Evolutionary conservation across 192 early-diverging fungal genomes (phyloP), one percentile per base, ranked within the genome.

Genomic region (Coemansia erecta): DNA sequence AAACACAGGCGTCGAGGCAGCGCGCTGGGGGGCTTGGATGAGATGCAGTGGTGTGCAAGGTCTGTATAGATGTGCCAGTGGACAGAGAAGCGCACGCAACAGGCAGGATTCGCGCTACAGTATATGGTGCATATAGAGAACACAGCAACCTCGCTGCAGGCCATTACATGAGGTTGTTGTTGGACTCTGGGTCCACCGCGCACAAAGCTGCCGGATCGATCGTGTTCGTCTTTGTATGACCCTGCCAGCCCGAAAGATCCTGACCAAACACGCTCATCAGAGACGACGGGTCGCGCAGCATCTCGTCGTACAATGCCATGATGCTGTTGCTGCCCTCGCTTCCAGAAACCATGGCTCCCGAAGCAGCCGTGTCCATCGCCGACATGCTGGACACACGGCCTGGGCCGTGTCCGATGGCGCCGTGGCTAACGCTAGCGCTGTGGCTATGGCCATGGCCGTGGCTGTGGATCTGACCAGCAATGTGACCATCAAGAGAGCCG

Each of bases 191-290:
- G 51, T 79, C 76, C 17, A 79, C 76, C 47, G 76, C 76, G 63
- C 76, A 79, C 62, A 79, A 52, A 65, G 76, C 76, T 15, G 76
- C 76, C 37, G 76, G 76, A 42, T 79, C 76, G 42, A 79, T 79
- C 56, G 76, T 79, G 65, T 71, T 79, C 17, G 76, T 79, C 64
- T 79, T 79, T 42, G 66, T 58, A 24, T 70, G 62, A 60, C 76
- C 72, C 56, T 79, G 76, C 76, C 76, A 79, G 66, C 76, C 76
- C 24, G 76, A 51, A 31, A 72, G 37, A 57, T 79, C 76, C 52
- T 79, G 76, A 0, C 70, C 63, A 64, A 79, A 64, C 47, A 79
- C 76, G 39, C 45, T 79, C 76, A 79, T 72, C n/a, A 79, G 62
- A 12, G 76, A 79, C 31, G 76, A 62, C 44, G 76, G 63, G 44